Evolutionary conservation across 257 asterid genomes (phyloP).

Genomic region (Coffea eugenioides): DNA sequence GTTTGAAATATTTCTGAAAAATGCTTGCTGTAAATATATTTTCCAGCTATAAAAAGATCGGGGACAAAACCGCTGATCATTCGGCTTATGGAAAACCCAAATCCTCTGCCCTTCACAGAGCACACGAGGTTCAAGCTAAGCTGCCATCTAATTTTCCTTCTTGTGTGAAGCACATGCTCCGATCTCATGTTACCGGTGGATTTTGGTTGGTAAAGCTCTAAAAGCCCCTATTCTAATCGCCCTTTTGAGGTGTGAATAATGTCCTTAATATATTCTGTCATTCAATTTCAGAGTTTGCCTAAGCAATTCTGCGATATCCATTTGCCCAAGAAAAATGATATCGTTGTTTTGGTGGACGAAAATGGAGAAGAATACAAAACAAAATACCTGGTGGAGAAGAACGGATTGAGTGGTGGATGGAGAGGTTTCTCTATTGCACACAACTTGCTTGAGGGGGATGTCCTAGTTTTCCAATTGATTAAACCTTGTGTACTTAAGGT

Average conservation of each 20-base stretch:
- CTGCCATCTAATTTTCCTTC: slow-evolving; percentile 40
- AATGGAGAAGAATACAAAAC: slow-evolving; percentile 36
- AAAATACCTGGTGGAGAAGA: slow-evolving; percentile 41
- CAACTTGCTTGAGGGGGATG: slow-evolving; percentile 63
- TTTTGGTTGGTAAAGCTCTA: slow-evolving; percentile 57
- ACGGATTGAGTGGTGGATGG: slow-evolving; percentile 70
- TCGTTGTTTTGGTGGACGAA: slow-evolving; percentile 52
- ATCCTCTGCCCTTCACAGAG: slow-evolving; percentile 34
- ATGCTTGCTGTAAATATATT: slow-evolving; percentile 6
- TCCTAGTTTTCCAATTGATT: slow-evolving; percentile 54
- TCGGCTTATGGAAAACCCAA: slow-evolving; percentile 21
- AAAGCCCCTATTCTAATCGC: not conserved
- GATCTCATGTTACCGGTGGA: slow-evolving; percentile 54
- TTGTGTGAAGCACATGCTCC: slow-evolving; percentile 49
- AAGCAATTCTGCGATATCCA: slow-evolving; percentile 41
- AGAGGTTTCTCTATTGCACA: slow-evolving; percentile 64
- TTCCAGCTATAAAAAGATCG: slow-evolving; percentile 16
- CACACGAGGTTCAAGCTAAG: slow-evolving; percentile 40
- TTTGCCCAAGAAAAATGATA: slow-evolving; percentile 53
- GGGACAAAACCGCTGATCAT: slow-evolving; percentile 10
- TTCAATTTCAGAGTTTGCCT: slow-evolving; percentile 47
- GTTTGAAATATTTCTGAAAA: too few species aligned
- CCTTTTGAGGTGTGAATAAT: not conserved
- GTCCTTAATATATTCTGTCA: not conserved
- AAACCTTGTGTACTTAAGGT: slow-evolving; percentile 62